These are phyloP conservation scores for Potentilla sterilis DNA, from an alignment of 306 rosid species.

Conservation along the genomic window DNA sequence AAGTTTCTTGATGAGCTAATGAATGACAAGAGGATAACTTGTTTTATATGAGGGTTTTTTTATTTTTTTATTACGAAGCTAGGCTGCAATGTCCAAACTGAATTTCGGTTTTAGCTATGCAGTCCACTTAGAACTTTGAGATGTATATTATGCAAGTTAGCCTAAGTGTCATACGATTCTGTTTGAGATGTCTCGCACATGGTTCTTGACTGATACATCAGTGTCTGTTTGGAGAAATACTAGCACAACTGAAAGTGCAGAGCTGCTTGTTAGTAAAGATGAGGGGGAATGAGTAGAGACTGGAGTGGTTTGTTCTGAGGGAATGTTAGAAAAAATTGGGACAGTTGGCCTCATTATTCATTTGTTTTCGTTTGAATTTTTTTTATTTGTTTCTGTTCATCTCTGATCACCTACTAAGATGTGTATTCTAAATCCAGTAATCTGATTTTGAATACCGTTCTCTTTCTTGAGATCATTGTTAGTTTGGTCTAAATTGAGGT, in stretches of 20 bases:
- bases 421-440: not conserved
- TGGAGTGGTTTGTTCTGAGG: not conserved
- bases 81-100: not conserved
- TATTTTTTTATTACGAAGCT: not conserved
- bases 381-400: not conserved
- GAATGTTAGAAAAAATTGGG: not conserved
- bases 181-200: no score
- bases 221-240: not conserved
- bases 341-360: not conserved
- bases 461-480: constrained; percentile 19
- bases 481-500: constrained; percentile 30
- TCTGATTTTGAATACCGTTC: not conserved
- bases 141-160: not conserved
- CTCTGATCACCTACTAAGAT: not conserved
- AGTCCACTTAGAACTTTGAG: not conserved
- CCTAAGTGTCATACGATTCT: no score
- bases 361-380: not conserved
- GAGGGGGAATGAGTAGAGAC: not conserved
- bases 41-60: not conserved
- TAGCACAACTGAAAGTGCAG: not conserved
- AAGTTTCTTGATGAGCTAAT: not conserved
- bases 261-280: constrained; percentile 1
- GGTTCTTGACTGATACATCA: not conserved
- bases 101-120: not conserved
- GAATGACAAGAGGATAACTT: not conserved